Evolutionary conservation across 305 asterid genomes (phyloP).

Genomic region (Petunia hybrid): DNA sequence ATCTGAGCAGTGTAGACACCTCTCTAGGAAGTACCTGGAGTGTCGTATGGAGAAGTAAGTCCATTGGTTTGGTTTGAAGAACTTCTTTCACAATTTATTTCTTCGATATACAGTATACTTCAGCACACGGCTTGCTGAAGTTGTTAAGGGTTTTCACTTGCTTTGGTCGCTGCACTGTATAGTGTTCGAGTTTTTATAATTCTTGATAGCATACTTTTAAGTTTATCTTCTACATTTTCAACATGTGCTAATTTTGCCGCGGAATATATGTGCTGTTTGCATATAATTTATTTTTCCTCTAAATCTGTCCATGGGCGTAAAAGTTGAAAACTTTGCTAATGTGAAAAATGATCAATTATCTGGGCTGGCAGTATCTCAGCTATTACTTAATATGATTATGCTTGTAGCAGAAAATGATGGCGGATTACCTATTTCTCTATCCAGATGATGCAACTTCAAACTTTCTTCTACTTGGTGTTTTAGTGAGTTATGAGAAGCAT

Average conservation of each 20-base stretch:
- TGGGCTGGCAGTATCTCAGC: not conserved
- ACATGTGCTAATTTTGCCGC: not conserved
- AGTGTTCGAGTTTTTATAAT: not conserved
- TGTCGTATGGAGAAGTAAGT: slow-evolving; percentile 96
- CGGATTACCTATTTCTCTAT: not conserved
- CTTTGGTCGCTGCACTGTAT: not conserved
- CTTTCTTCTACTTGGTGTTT: not conserved
- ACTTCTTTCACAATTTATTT: not conserved
- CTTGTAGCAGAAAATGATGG: not conserved
- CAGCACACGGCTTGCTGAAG: slow-evolving; percentile 3
- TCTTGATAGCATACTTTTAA: not conserved
- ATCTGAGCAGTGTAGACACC: slow-evolving; percentile 76
- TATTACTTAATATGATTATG: not conserved
- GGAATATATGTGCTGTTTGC: not conserved
- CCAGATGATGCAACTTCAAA: not conserved
- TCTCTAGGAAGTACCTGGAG: slow-evolving; percentile 82
- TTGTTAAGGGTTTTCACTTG: not conserved
- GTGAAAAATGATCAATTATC: not conserved
- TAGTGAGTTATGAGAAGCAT: not conserved
- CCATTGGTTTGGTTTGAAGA: not conserved
- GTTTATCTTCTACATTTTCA: not conserved
- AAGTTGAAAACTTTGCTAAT: slow-evolving; percentile 1
- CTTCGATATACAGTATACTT: not conserved
- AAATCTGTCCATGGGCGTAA: not conserved
- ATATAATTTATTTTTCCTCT: not conserved